Evolutionary conservation across 2,329 filamentous ascomycete genomes (phyloP), one percentile per base, ranked within the genome.

Genomic region (Colletotrichum tanaceti): DNA sequence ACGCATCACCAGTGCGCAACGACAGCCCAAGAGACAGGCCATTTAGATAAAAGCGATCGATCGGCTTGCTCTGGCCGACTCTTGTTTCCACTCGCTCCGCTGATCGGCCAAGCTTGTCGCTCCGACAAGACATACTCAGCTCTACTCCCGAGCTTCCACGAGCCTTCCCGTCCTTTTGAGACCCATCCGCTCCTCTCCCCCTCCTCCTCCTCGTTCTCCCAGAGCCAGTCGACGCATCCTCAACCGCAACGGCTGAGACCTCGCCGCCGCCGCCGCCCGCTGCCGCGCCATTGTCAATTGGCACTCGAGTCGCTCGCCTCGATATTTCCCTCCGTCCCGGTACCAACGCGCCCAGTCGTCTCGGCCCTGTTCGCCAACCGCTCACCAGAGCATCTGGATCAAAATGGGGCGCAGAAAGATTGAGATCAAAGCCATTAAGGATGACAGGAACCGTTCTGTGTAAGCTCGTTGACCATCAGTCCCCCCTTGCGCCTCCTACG

Each of bases 351-450:
- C 44, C 35, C 53, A 35, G 46, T 41, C 47, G 43, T 38, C 47
- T 54, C 44, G 18, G 24, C 44, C 39, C 47, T 18, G 49, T 41
- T 35, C 41, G 46, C 41, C n/a, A 24, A 32, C 50, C 55, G 57
- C 55, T 63, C 41, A 38, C 39, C 50, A 54, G 54, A 63, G 46
- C 50, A 44, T 46, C 41, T 43, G 20, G 24, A 41, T 73, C 80
- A 82, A 78, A 62, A 99, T 99, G 96, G 96, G 96, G 80, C 91
- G 96, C 81, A 90, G 96, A 87, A 99, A 99, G 89, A 99, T 99
- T 79, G 96, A 98, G 85, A 98, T 99, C 86, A 98, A 98, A 84
- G 93, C 95, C 75, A 98, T 98, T 87, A 98, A 97, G 83, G 94
- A 98, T 89, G 94, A 98, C 82, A 90, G 94, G 77, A 98, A 98